Evolutionary conservation across 345 rosid genomes (phyloP).

Genomic region (Sisymbrium altissimum): DNA sequence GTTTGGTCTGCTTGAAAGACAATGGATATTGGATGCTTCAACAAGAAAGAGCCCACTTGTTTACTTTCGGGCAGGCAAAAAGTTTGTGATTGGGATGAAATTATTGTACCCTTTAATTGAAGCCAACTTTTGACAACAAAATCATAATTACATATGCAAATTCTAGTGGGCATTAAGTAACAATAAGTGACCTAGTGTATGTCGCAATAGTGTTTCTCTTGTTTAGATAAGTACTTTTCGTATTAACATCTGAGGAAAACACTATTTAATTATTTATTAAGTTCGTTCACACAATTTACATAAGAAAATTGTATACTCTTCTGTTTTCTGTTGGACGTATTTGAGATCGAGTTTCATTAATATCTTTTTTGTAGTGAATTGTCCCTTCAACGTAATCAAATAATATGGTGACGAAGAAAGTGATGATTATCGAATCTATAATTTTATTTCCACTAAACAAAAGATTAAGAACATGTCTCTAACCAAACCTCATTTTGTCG

Average conservation of each 20-base stretch:
- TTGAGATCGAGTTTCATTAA: neutral
- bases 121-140: conserved; percentile 15
- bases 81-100: conserved; percentile 22
- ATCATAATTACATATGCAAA: neutral
- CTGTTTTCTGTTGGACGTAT: neutral
- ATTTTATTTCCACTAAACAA: neutral
- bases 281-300: neutral
- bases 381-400: neutral
- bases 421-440: neutral
- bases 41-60: conserved; percentile 35
- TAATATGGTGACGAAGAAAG: neutral
- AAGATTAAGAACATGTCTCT: conserved; percentile 11
- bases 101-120: conserved; percentile 23
- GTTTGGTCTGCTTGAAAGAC: conserved; percentile 20
- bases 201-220: neutral
- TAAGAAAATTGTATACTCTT: neutral
- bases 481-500: conserved; percentile 22
- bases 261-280: neutral
- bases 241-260: neutral
- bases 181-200: neutral
- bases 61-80: conserved; percentile 26
- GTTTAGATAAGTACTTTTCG: neutral
- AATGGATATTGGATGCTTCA: conserved; percentile 23
- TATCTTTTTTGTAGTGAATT: neutral
- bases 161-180: neutral